Percentiles rank a stretch among this genome's conserved stretches.
Conservation (phyloP, 805 yeast genomes). For the Wickerhamomyces kurtzmanii region DNA sequence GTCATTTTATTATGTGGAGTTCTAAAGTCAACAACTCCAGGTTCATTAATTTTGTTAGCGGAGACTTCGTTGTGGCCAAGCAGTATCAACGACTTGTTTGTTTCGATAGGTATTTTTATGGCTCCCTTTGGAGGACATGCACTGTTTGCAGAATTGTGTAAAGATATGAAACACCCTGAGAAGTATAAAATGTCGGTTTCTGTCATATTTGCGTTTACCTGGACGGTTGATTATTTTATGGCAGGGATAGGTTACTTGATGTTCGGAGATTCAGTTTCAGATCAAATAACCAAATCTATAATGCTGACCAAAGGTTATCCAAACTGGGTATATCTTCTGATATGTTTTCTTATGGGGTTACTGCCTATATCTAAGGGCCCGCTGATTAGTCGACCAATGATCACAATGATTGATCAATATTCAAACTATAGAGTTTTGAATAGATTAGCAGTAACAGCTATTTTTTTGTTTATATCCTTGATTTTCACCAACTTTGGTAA, state of each 20-base stretch:
- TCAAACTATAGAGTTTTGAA: constrained; percentile 4
- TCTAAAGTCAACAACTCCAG: constrained; percentile 33
- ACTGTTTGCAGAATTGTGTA: constrained; percentile 65
- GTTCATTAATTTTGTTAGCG: constrained; percentile 42
- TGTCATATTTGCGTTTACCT: constrained; percentile 48
- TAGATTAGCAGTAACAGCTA: constrained; percentile 11
- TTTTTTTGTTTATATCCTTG: constrained; percentile 42
- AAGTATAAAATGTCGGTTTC: constrained; percentile 45
- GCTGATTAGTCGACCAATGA: constrained; percentile 60
- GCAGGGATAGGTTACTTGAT: constrained; percentile 63
- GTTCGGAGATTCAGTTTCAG: constrained; percentile 65
- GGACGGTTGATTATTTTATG: constrained; percentile 48
- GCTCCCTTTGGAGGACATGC: constrained; percentile 87
- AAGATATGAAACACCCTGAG: constrained; percentile 65
- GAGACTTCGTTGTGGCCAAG: constrained; percentile 30
- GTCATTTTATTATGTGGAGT: constrained; percentile 39
- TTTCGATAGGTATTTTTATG: constrained; percentile 54
- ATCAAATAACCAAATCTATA: constrained; percentile 72
- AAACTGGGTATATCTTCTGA: constrained; percentile 32
- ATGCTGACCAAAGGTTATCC: constrained; percentile 59
- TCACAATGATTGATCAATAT: constrained; percentile 44
- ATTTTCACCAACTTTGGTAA: constrained; percentile 63
- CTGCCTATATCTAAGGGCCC: constrained; percentile 77
- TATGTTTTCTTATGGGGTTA: constrained; percentile 43
- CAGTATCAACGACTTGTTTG: constrained; percentile 24